These are phyloP conservation scores for Chenopodium suecicum DNA, from an alignment of 148 eudicot species.

Conservation along the genomic window DNA sequence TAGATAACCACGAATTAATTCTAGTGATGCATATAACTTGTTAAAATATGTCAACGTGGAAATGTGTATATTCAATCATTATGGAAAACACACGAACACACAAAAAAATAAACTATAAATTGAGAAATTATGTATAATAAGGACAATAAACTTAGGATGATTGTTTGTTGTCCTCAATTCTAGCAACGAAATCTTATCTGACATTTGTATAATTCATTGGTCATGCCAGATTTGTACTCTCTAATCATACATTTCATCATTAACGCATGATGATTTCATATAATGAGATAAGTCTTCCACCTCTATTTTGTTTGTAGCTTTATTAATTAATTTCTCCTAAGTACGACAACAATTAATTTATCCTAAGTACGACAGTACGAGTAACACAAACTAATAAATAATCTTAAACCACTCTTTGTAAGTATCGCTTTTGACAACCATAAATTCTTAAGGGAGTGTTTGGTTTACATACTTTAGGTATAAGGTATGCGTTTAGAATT, in stretches of 20 bases:
- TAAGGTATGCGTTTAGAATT: too few relatives aligned
- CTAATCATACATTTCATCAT: constrained; percentile 16
- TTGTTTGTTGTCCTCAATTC: constrained; percentile 11
- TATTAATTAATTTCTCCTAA: too few relatives aligned
- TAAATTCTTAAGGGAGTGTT: too few relatives aligned
- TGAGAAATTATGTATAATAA: background rate
- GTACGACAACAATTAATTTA: too few relatives aligned
- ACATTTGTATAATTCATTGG: constrained; percentile 23
- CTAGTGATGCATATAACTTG: constrained; percentile 19
- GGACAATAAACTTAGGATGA: constrained; percentile 10
- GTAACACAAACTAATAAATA: too few relatives aligned
- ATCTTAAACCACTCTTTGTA: background rate
- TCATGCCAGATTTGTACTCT: constrained; percentile 21
- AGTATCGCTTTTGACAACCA: too few relatives aligned
- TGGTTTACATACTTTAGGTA: too few relatives aligned
- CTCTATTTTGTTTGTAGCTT: too few relatives aligned
- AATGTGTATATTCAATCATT: constrained; percentile 32
- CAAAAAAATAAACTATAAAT: constrained; percentile 8
- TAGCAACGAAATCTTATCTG: constrained; percentile 30
- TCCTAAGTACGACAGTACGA: too few relatives aligned
- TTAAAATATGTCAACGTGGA: constrained; percentile 32
- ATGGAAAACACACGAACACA: constrained; percentile 30
- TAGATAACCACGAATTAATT: constrained; percentile 22
- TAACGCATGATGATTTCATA: background rate
- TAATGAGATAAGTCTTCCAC: too few relatives aligned